Percentiles rank a stretch among this genome's conserved stretches.
Conservation (phyloP, 1,284 basidiomycete genomes). For the Cutaneotrichosporon arboriforme region DNA sequence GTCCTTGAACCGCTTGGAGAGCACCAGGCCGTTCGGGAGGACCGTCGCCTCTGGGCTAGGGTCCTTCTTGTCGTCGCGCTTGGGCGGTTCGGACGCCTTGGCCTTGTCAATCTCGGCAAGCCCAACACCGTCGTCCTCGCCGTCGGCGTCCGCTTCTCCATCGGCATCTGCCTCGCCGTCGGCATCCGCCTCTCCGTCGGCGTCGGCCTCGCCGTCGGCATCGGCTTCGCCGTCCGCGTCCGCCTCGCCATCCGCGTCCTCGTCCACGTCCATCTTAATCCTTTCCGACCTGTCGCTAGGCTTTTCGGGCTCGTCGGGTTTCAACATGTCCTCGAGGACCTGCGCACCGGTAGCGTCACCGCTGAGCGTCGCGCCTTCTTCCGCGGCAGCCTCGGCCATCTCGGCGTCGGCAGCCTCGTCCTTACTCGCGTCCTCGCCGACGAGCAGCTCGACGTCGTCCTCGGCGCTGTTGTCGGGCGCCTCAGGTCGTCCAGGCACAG, state of each 20-base stretch:
- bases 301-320: constrained; percentile 21
- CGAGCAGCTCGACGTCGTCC: constrained; percentile 44
- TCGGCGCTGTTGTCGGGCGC: constrained; percentile 22
- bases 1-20: constrained; percentile 37
- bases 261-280: constrained; percentile 24
- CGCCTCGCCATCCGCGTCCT: constrained; percentile 27
- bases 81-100: not conserved
- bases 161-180: constrained; percentile 31
- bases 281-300: constrained; percentile 13
- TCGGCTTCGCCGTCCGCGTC: constrained; percentile 19
- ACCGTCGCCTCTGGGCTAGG: constrained; percentile 19
- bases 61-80: constrained; percentile 14
- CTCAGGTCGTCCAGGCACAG: constrained; percentile 24
- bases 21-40: constrained; percentile 31
- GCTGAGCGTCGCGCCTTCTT: constrained; percentile 9
- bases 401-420: constrained; percentile 20
- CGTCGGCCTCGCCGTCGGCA: constrained; percentile 20
- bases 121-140: constrained; percentile 33
- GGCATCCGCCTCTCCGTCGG: constrained; percentile 35
- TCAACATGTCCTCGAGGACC: constrained; percentile 34
- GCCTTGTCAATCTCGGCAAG: constrained; percentile 22
- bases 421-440: constrained; percentile 26
- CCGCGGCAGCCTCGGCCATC: constrained; percentile 18
- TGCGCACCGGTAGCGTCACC: constrained; percentile 24
- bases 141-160: constrained; percentile 27